A percentile compares a stretch with the other conserved stretches of the same genome.
Evolutionary conservation across 768 basidiomycete species (phyloP).

Genomic region (Xerocomus spinulosus): DNA sequence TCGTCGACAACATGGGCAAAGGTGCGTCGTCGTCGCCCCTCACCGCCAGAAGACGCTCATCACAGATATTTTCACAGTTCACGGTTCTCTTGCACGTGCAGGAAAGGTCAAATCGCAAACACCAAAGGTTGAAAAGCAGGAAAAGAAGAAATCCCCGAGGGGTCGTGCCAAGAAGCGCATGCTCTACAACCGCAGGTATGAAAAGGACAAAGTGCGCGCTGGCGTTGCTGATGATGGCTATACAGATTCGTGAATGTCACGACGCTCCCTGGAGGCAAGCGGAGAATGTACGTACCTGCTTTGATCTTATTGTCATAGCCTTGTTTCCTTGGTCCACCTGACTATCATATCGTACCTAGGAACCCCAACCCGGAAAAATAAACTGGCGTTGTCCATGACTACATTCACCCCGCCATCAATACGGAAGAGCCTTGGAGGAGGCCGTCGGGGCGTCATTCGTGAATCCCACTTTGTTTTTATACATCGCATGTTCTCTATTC

Average conservation of each 20-base stretch:
- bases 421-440: constrained; percentile 15
- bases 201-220: constrained; percentile 3
- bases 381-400: constrained; percentile 4
- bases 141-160: constrained; percentile 98
- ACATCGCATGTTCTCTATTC: constrained; percentile 8
- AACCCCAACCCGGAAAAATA: constrained; percentile 30
- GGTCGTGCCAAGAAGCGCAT: constrained; percentile 97
- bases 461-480: constrained; percentile 9
- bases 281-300: constrained; percentile 79
- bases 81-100: constrained; percentile 99
- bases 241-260: constrained; percentile 90
- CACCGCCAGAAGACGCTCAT: constrained; percentile 1
- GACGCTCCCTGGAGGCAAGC: constrained; percentile 84
- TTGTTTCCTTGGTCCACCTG: constrained; percentile 58
- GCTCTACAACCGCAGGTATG: constrained; percentile 88
- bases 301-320: constrained; percentile 58
- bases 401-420: constrained; percentile 9
- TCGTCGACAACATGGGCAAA: constrained; percentile 73
- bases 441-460: constrained; percentile 5
- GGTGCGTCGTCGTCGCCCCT: constrained; percentile 35
- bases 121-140: constrained; percentile 97
- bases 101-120: constrained; percentile 99
- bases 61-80: constrained; percentile 52
- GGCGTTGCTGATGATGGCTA: constrained; percentile 2
- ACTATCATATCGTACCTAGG: constrained; percentile 11